Evolutionary conservation across 2,329 filamentous ascomycete genomes (phyloP), one percentile per base, ranked within the genome.

Genomic region (Aspergillus jensenii): DNA sequence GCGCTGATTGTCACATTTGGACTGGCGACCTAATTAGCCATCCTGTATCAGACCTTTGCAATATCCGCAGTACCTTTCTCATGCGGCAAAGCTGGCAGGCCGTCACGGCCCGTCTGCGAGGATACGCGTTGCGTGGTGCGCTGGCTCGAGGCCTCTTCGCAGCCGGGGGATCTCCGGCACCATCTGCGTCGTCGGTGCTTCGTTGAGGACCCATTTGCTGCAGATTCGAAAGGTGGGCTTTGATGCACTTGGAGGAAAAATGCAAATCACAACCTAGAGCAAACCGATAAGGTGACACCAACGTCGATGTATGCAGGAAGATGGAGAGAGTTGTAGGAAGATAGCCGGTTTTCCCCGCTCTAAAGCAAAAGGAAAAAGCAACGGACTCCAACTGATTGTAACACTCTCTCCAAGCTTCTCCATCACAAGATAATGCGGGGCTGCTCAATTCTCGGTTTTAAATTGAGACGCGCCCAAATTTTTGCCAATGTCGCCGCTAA

Each of bases 1-100:
- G 2, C 50, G 39, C 25, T 6, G 23, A n/a, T 53, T 53, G 25
- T 53, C 50, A 31, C 50, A 53, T 44, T 53, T 53, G 7, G 50
- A 45, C 50, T 53, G 14, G 50, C 6, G 5, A 19, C 25, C 27
- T 31, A 31, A 49, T 48, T 9, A 39, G 46, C 19, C 41, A 44
- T 12, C 23, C 12, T 44, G 41, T 12, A 44, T 21, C n/a, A 14
- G 2, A 12, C 3, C 11, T 6, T 5, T 12, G 4, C 19, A 3
- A 4, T 21, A 14, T 19, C 9, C 15, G 7, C 27, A 31, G 27
- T 49, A 49, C 46, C 46, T 49, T 49, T 49, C 46, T 35, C 11
- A 49, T 49, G 31, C 46, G 39, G 27, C 50, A 53, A 12, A 44
- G 39, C 39, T 44, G 50, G 40, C 50, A 53, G 14, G 40, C 50